Evolutionary conservation across 768 basidiomycete species (phyloP).

Genomic region (Tricholoma furcatifolium): DNA sequence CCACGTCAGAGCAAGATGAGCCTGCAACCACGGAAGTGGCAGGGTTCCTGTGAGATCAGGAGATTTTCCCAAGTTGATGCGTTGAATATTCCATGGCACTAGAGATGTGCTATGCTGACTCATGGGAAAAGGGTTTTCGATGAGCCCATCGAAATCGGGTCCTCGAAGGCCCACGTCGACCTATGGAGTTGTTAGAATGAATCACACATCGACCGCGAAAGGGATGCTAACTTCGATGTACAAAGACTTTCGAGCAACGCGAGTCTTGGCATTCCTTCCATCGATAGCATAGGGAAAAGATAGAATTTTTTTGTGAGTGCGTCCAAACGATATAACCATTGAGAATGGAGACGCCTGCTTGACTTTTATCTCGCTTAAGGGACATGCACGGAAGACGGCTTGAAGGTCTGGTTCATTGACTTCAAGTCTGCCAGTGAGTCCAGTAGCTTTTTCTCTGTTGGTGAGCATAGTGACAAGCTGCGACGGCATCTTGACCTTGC

Average conservation of each 20-base stretch:
- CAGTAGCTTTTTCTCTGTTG: constrained; percentile 3
- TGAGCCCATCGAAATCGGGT: constrained; percentile 2
- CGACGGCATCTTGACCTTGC: not conserved
- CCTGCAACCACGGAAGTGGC: constrained; percentile 21
- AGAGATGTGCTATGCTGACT: constrained; percentile 1
- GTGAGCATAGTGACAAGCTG: not conserved
- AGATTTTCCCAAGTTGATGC: constrained; percentile 26
- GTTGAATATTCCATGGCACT: constrained; percentile 31
- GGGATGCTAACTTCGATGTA: constrained; percentile 42
- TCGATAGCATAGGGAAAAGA: constrained; percentile 45
- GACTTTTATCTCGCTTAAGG: constrained; percentile 13
- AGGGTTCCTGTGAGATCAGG: constrained; percentile 17
- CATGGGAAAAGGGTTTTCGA: constrained; percentile 27
- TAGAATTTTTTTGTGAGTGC: constrained; percentile 23
- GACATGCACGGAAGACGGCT: constrained; percentile 17
- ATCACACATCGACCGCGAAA: not conserved
- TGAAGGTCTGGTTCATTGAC: constrained; percentile 16
- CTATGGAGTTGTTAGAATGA: not conserved
- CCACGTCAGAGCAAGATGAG: constrained; percentile 20
- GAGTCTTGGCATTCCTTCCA: constrained; percentile 32
- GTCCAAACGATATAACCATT: constrained; percentile 28
- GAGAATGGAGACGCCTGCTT: constrained; percentile 30
- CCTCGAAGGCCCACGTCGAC: constrained; percentile 6
- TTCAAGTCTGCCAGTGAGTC: constrained; percentile 21
- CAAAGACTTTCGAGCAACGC: constrained; percentile 53